Evolutionary conservation across 2,329 filamentous ascomycete species (phyloP), one percentile per base, ranked within the genome.

Genomic region (Ceratocystis destructans): DNA sequence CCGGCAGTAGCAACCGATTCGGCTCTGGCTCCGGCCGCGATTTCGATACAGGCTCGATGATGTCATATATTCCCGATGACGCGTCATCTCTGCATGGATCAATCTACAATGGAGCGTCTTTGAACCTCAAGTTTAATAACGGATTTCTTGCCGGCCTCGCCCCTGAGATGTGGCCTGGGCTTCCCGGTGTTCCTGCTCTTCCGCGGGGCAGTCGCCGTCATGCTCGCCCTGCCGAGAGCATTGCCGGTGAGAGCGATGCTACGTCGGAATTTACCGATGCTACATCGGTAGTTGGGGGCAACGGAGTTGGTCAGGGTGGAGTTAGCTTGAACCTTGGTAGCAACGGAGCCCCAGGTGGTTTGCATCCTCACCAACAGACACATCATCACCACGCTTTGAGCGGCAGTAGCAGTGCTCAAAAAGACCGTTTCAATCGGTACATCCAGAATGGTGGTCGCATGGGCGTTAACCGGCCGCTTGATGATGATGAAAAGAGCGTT

Each of bases 61-160:
- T 96, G 71, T 94, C 93, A 17, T 97, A 96, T 74, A 96, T 99
- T 68, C 90, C 93, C 1, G 94, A 99, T 72, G 94, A 99, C 75
- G 91, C 96, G 50, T 97, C 93, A 7, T 96, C 92, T 1, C 88
- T 99, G 59, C 93, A 97, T 75, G 92, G 91, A 61, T 96, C 91
- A 57, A 87, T 91, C 0, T 84, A 97, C 64, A 91, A 91, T 65
- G 91, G 91, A 46, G 88, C 89, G 45, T 88, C 87, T n/a, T 80
- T 95, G 37, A 77, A 87, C 64, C 86, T 87, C 61, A 89, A 90
- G 28, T 97, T 93, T 74, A 94, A 94, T 17, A 88, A 89, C 20
- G 96, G 96, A 88, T 99, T 99, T 76, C 59, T 68, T 5, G 91
- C 90, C 66, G 89, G 87, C 74, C 97, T 99, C 77, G 87, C 88